Percentiles rank a stretch among this genome's conserved stretches.
These are phyloP conservation scores for Microsporum canis DNA, from an alignment of 2,329 filamentous ascomycete genomes.

Conservation along the genomic window DNA sequence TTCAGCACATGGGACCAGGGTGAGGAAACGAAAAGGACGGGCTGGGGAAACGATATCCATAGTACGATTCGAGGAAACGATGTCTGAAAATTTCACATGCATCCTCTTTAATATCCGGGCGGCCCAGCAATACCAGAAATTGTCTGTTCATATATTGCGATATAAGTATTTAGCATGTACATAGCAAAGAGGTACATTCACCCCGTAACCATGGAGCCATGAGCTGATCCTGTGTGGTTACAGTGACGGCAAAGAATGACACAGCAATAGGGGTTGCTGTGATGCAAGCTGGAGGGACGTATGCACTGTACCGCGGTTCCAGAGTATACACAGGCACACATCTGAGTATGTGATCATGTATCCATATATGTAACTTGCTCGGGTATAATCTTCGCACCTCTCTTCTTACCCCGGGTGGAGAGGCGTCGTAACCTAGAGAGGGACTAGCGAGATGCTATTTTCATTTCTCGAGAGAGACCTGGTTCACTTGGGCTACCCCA, in stretches of 20 bases:
- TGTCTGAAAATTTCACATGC: slow-evolving; percentile 1
- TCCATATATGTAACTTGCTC: too few species aligned
- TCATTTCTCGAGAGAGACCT: neutral
- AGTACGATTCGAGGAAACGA: neutral
- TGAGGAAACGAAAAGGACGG: neutral
- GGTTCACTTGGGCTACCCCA: neutral
- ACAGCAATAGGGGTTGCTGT: neutral
- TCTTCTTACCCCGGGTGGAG: neutral
- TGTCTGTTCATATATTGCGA: too few species aligned
- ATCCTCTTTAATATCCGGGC: neutral
- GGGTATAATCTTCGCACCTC: too few species aligned
- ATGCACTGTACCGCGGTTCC: neutral
- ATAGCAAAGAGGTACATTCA: neutral
- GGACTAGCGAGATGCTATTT: neutral
- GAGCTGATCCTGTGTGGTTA: neutral
- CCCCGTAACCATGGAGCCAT: neutral
- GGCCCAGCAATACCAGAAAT: neutral
- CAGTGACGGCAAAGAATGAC: neutral
- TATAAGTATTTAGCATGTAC: neutral
- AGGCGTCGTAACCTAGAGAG: neutral
- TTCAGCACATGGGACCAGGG: neutral
- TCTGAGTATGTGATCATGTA: too few species aligned
- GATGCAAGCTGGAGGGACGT: neutral
- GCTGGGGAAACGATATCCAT: neutral
- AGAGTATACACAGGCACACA: neutral